These are phyloP conservation scores for Penicillium longicatenatum DNA, from an alignment of 495 filamentous ascomycete species.

Conservation along the genomic window DNA sequence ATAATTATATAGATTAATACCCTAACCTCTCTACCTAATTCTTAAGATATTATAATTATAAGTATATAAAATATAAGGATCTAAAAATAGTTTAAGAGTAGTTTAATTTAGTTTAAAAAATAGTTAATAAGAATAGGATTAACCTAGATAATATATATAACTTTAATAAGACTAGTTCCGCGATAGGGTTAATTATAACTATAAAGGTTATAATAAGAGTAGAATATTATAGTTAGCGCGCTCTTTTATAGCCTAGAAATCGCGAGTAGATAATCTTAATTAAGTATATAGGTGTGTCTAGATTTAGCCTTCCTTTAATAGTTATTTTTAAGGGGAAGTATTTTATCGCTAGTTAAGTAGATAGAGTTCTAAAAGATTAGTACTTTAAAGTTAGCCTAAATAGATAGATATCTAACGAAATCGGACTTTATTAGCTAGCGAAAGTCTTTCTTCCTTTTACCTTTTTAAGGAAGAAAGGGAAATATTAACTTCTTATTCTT, in stretches of 20 bases:
- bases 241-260: conserved; percentile 1
- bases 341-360: neutral
- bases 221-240: neutral
- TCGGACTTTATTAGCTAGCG: conserved; percentile 2
- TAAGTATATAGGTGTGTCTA: neutral
- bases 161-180: neutral
- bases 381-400: neutral
- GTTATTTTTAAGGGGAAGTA: neutral
- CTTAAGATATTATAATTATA: conserved; percentile 1
- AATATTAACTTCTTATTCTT: neutral
- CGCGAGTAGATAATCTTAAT: neutral
- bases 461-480: neutral
- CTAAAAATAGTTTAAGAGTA: neutral
- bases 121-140: neutral
- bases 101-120: neutral
- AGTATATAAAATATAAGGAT: neutral
- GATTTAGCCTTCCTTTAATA: neutral
- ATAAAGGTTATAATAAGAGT: neutral
- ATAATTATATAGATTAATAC: neutral
- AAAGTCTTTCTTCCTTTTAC: conserved; percentile 4
- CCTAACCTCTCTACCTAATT: neutral
- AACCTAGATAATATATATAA: neutral
- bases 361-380: neutral
- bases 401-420: neutral
- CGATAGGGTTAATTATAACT: neutral